Percentiles rank a stretch among this genome's conserved stretches.
These are phyloP conservation scores for Bjerkandera adusta DNA, from an alignment of 1,284 basidiomycete species.

Conservation along the genomic window DNA sequence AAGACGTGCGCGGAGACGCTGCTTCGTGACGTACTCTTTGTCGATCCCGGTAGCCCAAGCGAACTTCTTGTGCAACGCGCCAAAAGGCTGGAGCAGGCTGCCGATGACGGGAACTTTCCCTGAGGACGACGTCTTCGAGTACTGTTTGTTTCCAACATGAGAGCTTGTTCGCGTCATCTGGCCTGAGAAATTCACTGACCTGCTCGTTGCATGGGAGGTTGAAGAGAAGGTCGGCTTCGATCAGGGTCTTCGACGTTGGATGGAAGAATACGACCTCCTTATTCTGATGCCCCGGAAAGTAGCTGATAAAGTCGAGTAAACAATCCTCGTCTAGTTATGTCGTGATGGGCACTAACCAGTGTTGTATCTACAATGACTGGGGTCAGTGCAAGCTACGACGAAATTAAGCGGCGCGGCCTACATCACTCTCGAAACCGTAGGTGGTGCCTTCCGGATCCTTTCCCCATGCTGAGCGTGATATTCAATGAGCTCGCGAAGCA, in stretches of 20 bases:
- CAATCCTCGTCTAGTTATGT: not conserved
- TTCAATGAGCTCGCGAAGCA: conserved; percentile 6
- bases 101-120: conserved; percentile 45
- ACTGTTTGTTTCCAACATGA: conserved; percentile 25
- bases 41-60: conserved; percentile 51
- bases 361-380: conserved; percentile 47
- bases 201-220: conserved; percentile 90
- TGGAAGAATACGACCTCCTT: conserved; percentile 93
- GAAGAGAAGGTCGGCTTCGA: conserved; percentile 88
- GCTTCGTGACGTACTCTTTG: conserved; percentile 45
- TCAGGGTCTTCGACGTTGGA: conserved; percentile 70
- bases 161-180: not conserved
- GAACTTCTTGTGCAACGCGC: conserved; percentile 57
- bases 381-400: conserved; percentile 6
- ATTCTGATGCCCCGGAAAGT: conserved; percentile 81
- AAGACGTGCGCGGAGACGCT: not conserved
- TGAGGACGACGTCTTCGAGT: conserved; percentile 53
- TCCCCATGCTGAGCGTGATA: conserved; percentile 51
- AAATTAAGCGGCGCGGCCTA: conserved; percentile 31
- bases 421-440: conserved; percentile 86
- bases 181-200: conserved; percentile 37
- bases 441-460: conserved; percentile 56
- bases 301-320: conserved; percentile 40
- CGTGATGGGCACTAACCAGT: conserved; percentile 47
- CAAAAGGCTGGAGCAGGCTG: conserved; percentile 51